These are phyloP conservation scores for Leishmania arabica DNA, from an alignment of 208 protist species.

Conservation along the genomic window DNA sequence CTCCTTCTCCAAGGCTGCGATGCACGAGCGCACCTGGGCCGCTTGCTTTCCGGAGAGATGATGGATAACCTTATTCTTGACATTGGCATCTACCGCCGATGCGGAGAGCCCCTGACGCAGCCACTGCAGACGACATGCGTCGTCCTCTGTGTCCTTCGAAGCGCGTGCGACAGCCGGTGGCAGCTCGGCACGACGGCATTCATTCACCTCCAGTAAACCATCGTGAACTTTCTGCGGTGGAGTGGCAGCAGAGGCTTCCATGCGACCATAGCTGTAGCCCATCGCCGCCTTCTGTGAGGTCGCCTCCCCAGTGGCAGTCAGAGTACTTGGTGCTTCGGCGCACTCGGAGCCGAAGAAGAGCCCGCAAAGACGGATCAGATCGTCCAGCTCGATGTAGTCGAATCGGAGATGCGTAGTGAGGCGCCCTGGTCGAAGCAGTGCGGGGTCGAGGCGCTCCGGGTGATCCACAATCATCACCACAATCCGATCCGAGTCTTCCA, in stretches of 20 bases:
- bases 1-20: slow-evolving; percentile 19
- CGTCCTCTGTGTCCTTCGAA: background rate
- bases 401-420: slow-evolving; percentile 29
- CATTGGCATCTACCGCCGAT: background rate
- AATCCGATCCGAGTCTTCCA: slow-evolving; percentile 30
- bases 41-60: slow-evolving; percentile 22
- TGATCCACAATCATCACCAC: slow-evolving; percentile 31
- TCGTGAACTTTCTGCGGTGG: background rate
- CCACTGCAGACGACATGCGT: background rate
- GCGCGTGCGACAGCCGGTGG: background rate
- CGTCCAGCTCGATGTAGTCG: slow-evolving; percentile 30
- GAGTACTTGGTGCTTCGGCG: background rate
- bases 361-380: slow-evolving; percentile 14
- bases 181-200: background rate
- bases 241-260: background rate
- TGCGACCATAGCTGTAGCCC: background rate
- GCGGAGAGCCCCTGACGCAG: background rate
- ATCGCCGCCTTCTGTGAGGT: background rate
- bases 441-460: slow-evolving; percentile 28
- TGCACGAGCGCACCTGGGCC: slow-evolving; percentile 14
- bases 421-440: slow-evolving; percentile 30
- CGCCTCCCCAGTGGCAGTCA: background rate
- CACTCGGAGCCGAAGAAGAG: slow-evolving; percentile 22
- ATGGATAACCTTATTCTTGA: slow-evolving; percentile 6
- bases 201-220: too few relatives aligned